Conservation (phyloP, 352 stramenopile genomes). For the Heterotrichella gracilis region DNA sequence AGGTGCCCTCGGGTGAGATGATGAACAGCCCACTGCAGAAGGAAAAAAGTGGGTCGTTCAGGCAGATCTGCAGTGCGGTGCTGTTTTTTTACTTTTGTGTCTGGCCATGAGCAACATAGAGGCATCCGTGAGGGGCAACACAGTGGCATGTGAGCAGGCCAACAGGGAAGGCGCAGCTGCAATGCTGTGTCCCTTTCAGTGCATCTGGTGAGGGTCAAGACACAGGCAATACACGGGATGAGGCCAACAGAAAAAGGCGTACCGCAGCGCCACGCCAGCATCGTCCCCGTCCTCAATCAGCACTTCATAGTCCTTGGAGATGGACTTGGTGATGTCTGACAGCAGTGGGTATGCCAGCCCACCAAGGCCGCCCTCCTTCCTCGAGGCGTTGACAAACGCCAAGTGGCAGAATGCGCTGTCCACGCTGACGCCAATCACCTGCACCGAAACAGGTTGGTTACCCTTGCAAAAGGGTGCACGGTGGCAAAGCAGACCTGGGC, state of each 20-base stretch:
- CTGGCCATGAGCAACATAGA: too few species aligned
- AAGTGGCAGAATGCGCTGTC: slow-evolving; percentile 51
- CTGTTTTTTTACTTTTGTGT: slow-evolving; percentile 23
- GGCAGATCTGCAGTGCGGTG: slow-evolving; percentile 38
- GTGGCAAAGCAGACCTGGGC: too few species aligned
- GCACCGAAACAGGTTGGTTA: too few species aligned
- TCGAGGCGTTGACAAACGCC: slow-evolving; percentile 45
- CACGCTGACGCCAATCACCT: slow-evolving; percentile 35
- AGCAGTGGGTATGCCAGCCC: slow-evolving; percentile 53
- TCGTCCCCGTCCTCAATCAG: slow-evolving; percentile 35
- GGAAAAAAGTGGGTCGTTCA: too few species aligned
- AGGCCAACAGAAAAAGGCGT: too few species aligned
- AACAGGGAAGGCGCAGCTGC: too few species aligned
- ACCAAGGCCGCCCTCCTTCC: slow-evolving; percentile 46
- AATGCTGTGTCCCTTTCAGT: too few species aligned
- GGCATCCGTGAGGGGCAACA: too few species aligned
- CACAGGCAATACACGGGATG: too few species aligned
- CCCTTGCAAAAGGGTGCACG: too few species aligned
- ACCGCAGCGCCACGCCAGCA: slow-evolving; percentile 10
- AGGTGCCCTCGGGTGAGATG: slow-evolving; percentile 40
- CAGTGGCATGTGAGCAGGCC: too few species aligned
- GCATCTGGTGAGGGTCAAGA: too few species aligned
- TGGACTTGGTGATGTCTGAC: slow-evolving; percentile 44
- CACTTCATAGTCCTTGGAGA: slow-evolving; percentile 41
- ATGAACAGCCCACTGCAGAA: slow-evolving; percentile 55